Base-by-base conservation (phyloP, 345 rosid species). In the Citrus glauca region DNA sequence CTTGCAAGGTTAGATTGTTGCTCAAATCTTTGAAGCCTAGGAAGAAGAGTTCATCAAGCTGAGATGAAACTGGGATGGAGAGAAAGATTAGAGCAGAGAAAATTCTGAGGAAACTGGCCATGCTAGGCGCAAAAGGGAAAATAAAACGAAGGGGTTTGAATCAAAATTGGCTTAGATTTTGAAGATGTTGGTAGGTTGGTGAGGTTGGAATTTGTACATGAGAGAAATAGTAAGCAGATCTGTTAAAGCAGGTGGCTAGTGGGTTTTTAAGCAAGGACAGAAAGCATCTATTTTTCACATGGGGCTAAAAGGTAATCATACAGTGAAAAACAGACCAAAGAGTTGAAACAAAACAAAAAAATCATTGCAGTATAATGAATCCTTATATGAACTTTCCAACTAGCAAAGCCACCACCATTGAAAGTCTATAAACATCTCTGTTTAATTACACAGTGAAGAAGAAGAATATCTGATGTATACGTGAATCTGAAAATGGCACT, bases 1-100 rank as follows among this genome's bases (percentile, higher is more conserved):
- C 98, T 13, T 83, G 76, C 33, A 93, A 37, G 77, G 87, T 87
- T 60, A 94, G 6, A 84, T 85, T 84, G 83, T 64, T 65, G 45
- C 53, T 63, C 25, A 45, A 35, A 77, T 57, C 50, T 84, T 81
- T 80, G 87, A 89, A 91, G 20, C 92, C 92, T 19, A 87, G 77
- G 71, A 71, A 89, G 84, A 75, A 89, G 75, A 90, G 81, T 17
- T 83, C 88, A 20, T 64, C 67, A 37, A 75, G 42, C 55, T 81
- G 85, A 77, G 81, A 78, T 9, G 87, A 78, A 17, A 77, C 82
- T 0, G 85, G 85, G 71, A 74, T 27, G 3, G 72, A 83, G 78
- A 86, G 74, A 78, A 78, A 65, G 66, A 81, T 2, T 1, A 83
- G 17, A 61, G 62, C 62, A 60, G 40, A 57, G 64, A 82, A 69